These are phyloP conservation scores for Kazachstania bromeliacearum DNA, from an alignment of 805 yeast species.

Conservation along the genomic window DNA sequence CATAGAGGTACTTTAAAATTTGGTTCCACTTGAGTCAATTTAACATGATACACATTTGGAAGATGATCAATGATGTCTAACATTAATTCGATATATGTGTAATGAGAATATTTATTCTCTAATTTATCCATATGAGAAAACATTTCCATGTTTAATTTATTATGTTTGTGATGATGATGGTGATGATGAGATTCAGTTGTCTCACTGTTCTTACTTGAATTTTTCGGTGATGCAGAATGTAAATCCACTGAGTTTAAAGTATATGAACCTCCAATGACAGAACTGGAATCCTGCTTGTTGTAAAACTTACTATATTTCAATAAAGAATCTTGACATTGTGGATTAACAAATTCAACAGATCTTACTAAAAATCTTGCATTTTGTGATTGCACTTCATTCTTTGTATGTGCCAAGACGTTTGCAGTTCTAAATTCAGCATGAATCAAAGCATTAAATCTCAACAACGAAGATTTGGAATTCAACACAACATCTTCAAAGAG, in stretches of 20 bases:
- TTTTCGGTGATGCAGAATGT: no score
- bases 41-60: conserved; percentile 37
- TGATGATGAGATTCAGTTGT: background rate
- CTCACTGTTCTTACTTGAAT: no score
- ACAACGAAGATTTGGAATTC: conserved; percentile 18
- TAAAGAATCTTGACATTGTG: conserved; percentile 28
- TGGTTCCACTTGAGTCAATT: conserved; percentile 40
- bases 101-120: conserved; percentile 15
- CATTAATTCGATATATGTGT: conserved; percentile 31
- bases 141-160: no score
- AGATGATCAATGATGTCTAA: conserved; percentile 38
- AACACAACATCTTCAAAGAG: conserved; percentile 22
- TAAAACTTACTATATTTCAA: conserved; percentile 26
- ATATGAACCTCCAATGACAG: conserved; percentile 24
- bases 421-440: conserved; percentile 24
- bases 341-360: conserved; percentile 23
- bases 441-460: conserved; percentile 25
- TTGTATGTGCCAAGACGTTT: conserved; percentile 8
- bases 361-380: conserved; percentile 23
- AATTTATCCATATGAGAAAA: no score
- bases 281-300: conserved; percentile 9
- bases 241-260: conserved; percentile 8
- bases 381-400: conserved; percentile 7
- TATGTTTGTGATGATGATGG: background rate
- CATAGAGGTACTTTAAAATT: conserved; percentile 44